These are phyloP conservation scores for Rhizoclosmatium sp. DNA, from an alignment of 192 early-diverging fungal species.

Conservation along the genomic window DNA sequence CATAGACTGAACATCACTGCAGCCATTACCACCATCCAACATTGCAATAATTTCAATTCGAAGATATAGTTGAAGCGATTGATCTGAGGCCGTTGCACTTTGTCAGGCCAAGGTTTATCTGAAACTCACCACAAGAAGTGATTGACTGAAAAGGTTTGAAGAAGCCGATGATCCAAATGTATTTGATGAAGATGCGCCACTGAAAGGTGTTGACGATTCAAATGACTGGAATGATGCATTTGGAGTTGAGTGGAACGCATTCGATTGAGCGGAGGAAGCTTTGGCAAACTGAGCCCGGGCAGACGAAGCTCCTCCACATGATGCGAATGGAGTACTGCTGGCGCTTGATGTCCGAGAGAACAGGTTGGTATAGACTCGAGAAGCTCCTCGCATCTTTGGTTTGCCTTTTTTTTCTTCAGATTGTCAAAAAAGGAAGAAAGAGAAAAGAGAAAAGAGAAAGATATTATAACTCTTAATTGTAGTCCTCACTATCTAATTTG, in stretches of 20 bases:
- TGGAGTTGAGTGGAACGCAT: not conserved
- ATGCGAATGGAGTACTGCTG: not conserved
- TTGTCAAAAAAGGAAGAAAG: too few species aligned
- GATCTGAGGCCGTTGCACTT: not conserved
- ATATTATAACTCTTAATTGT: too few species aligned
- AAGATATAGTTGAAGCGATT: not conserved
- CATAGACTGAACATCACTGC: not conserved
- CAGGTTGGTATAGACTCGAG: not conserved
- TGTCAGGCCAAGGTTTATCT: not conserved
- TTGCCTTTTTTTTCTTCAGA: not conserved
- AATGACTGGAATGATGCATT: not conserved
- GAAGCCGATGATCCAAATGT: conserved; percentile 10
- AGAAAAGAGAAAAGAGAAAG: too few species aligned
- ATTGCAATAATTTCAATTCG: too few species aligned
- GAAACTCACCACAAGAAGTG: conserved; percentile 7
- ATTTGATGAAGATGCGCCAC: not conserved
- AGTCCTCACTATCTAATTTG: too few species aligned
- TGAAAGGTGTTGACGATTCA: not conserved
- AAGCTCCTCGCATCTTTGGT: not conserved
- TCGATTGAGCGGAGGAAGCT: not conserved
- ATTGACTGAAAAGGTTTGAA: not conserved
- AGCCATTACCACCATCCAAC: not conserved
- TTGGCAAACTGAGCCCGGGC: not conserved
- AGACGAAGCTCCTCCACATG: not conserved
- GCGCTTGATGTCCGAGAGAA: not conserved